A percentile compares a stretch with the other conserved stretches of the same genome.
These are phyloP conservation scores for Bromus sterilis DNA, from an alignment of 176 grass and related monocot species.

Conservation along the genomic window DNA sequence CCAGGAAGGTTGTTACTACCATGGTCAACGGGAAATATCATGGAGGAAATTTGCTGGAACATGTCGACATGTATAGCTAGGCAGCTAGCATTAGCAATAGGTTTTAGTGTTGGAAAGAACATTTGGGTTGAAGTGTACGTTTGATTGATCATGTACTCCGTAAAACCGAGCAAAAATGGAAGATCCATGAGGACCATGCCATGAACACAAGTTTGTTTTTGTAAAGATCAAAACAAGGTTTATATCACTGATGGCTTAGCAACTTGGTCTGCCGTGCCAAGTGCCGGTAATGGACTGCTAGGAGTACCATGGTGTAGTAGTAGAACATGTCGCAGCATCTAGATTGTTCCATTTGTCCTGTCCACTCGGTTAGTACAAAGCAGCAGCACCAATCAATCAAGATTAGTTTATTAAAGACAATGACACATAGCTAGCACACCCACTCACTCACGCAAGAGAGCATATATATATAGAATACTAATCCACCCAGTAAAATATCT, in stretches of 20 bases:
- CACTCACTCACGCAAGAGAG: not conserved
- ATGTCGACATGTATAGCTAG: not conserved
- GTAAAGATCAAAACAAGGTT: not conserved
- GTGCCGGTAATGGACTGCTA: no score
- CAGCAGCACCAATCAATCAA: not conserved
- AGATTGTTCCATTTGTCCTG: not conserved
- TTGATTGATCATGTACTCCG: not conserved
- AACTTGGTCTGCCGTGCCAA: not conserved
- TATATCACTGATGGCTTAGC: not conserved
- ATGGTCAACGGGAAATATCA: not conserved
- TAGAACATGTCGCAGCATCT: not conserved
- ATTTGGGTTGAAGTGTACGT: not conserved
- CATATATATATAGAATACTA: not conserved
- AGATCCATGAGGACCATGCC: not conserved
- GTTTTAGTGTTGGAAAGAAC: not conserved
- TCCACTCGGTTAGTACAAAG: not conserved
- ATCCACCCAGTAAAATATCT: not conserved
- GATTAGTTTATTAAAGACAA: not conserved
- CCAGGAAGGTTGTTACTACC: not conserved
- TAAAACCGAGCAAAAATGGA: no score
- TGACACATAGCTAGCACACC: not conserved
- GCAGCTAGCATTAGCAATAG: no score
- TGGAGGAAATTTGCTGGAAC: not conserved
- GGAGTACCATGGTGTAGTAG: no score
- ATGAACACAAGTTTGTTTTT: not conserved